Evolutionary conservation across 352 stramenopile species (phyloP).

Genomic region (Phytophthora citricola): DNA sequence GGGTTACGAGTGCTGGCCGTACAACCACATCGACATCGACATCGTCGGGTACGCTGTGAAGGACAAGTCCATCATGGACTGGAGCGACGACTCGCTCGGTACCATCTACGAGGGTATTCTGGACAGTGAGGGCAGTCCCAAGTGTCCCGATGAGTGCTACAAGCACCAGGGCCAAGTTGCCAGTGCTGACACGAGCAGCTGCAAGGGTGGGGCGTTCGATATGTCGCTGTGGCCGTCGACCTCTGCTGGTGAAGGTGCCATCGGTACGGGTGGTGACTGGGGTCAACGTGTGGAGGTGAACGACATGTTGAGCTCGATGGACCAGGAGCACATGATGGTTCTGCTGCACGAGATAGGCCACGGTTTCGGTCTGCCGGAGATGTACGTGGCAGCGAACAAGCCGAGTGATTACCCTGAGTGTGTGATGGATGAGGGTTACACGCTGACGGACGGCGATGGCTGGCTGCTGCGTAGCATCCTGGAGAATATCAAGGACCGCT

Average conservation of each 20-base stretch:
- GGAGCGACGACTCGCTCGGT: slow-evolving; percentile 42
- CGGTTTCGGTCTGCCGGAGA: slow-evolving; percentile 35
- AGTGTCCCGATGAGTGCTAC: slow-evolving; percentile 47
- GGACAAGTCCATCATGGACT: slow-evolving; percentile 41
- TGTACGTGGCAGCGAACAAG: slow-evolving; percentile 30
- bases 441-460: slow-evolving; percentile 18
- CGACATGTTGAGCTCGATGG: slow-evolving; percentile 36
- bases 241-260: slow-evolving; percentile 18
- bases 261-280: slow-evolving; percentile 39
- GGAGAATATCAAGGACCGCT: slow-evolving; percentile 28
- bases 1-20: slow-evolving; percentile 9
- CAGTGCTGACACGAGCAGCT: slow-evolving; percentile 20
- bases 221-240: slow-evolving; percentile 52
- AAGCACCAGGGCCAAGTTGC: slow-evolving; percentile 37
- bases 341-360: slow-evolving; percentile 51
- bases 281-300: slow-evolving; percentile 44
- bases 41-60: slow-evolving; percentile 40
- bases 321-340: slow-evolving; percentile 33
- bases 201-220: slow-evolving; percentile 30
- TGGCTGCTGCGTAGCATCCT: slow-evolving; percentile 22
- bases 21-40: slow-evolving; percentile 32
- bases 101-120: slow-evolving; percentile 45
- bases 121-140: slow-evolving; percentile 33
- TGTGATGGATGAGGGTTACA: slow-evolving; percentile 16
- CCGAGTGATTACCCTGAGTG: slow-evolving; percentile 12